phyloP scores from a whole-genome alignment of 192 early-diverging fungal genomes.

The Pilaira anomala region DNA sequence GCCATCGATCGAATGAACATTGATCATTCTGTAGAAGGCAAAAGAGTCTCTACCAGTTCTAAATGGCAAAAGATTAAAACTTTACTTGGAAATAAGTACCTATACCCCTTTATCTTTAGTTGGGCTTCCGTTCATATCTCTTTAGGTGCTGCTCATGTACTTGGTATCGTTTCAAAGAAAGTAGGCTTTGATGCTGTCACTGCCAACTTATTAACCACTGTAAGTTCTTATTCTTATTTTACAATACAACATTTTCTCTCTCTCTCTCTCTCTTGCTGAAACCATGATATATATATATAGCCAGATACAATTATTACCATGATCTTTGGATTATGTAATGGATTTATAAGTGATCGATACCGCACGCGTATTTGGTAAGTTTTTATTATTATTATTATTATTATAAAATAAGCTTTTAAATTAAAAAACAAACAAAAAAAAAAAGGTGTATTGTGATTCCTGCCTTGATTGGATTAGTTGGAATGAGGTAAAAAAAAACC shows the following conservation, averaged over 20 bases:
- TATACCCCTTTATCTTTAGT: slow-evolving; percentile 30
- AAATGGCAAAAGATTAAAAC: neutral
- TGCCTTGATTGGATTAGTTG: slow-evolving; percentile 28
- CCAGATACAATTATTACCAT: slow-evolving; percentile 38
- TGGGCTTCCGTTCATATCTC: slow-evolving; percentile 35
- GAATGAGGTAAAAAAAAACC: slow-evolving; percentile 24
- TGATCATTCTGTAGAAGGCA: slow-evolving; percentile 15
- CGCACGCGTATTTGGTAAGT: slow-evolving; percentile 32
- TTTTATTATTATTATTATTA: neutral
- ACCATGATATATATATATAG: slow-evolving; percentile 11
- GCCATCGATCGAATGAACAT: neutral
- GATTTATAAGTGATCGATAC: slow-evolving; percentile 30
- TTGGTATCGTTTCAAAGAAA: slow-evolving; percentile 38
- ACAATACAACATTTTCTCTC: neutral
- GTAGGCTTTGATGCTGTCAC: slow-evolving; percentile 34
- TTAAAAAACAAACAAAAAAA: too few species aligned
- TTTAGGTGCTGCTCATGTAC: slow-evolving; percentile 23
- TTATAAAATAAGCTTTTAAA: neutral
- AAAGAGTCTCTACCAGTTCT: neutral
- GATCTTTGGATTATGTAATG: slow-evolving; percentile 29
- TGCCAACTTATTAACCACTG: slow-evolving; percentile 35
- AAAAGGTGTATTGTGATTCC: slow-evolving; percentile 35
- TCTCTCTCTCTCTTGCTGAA: neutral
- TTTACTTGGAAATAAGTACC: slow-evolving; percentile 19
- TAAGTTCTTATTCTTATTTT: slow-evolving; percentile 10